phyloP scores from a whole-genome alignment of 805 yeast genomes.

The Tetrapisispora fleetii region DNA sequence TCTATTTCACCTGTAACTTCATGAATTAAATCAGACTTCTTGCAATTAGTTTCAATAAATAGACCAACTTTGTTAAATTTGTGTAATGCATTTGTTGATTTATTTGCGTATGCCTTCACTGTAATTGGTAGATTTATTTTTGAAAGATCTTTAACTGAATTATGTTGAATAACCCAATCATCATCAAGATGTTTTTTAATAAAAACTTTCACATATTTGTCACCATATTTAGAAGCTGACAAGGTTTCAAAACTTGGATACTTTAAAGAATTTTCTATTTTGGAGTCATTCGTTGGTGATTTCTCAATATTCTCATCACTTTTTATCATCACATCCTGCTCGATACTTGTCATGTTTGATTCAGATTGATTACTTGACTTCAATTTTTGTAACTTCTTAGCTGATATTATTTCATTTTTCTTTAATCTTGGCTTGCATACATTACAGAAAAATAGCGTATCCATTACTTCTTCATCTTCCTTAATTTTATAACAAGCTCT shows the following conservation, averaged over 20 bases:
- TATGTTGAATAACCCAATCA: slow-evolving; percentile 25
- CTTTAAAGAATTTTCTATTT: not conserved
- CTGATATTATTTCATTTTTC: slow-evolving; percentile 34
- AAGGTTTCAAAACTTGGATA: not conserved
- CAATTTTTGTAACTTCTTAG: slow-evolving; percentile 31
- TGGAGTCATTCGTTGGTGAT: not conserved
- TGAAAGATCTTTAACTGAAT: slow-evolving; percentile 5
- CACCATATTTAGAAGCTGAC: slow-evolving; percentile 19
- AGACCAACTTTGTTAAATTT: slow-evolving; percentile 35
- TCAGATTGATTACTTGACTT: not conserved
- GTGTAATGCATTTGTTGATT: not conserved
- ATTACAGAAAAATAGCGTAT: slow-evolving; percentile 53
- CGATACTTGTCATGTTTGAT: not conserved
- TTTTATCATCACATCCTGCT: not conserved
- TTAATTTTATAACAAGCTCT: slow-evolving; percentile 78
- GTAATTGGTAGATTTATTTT: slow-evolving; percentile 16
- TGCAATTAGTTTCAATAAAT: slow-evolving; percentile 34
- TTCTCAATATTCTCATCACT: not conserved
- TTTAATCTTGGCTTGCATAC: slow-evolving; percentile 51
- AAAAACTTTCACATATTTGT: slow-evolving; percentile 35
- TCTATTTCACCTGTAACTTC: slow-evolving; percentile 71
- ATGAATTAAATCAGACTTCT: slow-evolving; percentile 40
- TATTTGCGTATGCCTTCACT: slow-evolving; percentile 31
- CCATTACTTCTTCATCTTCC: slow-evolving; percentile 57
- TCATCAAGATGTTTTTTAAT: slow-evolving; percentile 44